phyloP scores from a whole-genome alignment of 306 rosid species.

The Cicer chorassanicum region DNA sequence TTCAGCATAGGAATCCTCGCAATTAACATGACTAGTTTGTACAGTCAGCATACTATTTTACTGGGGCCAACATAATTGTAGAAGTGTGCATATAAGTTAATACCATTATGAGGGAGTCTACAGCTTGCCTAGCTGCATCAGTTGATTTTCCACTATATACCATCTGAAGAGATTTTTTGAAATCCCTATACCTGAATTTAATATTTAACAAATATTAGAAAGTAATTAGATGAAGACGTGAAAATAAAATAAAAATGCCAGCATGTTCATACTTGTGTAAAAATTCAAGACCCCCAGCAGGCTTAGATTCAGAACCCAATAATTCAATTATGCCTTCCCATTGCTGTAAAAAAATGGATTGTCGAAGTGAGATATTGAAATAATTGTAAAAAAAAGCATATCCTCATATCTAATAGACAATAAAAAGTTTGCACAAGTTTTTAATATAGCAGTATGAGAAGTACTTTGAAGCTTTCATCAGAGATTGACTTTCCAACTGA shows the following conservation, averaged over 20 bases:
- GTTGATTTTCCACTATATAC: conserved; percentile 62
- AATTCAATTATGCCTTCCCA: conserved; percentile 96
- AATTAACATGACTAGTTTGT: neutral
- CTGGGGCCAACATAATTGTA: conserved; percentile 28
- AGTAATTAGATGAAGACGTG: conserved; percentile 23
- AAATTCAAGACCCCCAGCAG: conserved; percentile 92
- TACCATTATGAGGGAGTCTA: conserved; percentile 77
- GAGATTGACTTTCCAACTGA: conserved; percentile 93
- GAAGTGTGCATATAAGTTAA: conserved; percentile 25
- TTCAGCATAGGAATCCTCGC: conserved; percentile 1
- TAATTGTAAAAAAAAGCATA: conserved; percentile 28
- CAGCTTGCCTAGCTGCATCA: conserved; percentile 80
- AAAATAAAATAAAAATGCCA: conserved; percentile 37
- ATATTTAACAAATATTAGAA: conserved; percentile 36
- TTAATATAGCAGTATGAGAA: conserved; percentile 25
- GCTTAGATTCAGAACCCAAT: conserved; percentile 86
- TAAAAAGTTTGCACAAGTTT: conserved; percentile 11
- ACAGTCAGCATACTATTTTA: conserved; percentile 15
- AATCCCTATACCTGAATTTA: conserved; percentile 81
- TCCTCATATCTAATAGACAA: conserved; percentile 3
- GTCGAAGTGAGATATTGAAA: conserved; percentile 25
- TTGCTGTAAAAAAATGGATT: conserved; percentile 61
- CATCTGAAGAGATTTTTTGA: conserved; percentile 83
- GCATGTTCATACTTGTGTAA: conserved; percentile 72
- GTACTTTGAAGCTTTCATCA: conserved; percentile 90